Evolutionary conservation across 352 stramenopile species (phyloP), one percentile per base, ranked within the genome.

Genomic region (Pythium grandisporangium): DNA sequence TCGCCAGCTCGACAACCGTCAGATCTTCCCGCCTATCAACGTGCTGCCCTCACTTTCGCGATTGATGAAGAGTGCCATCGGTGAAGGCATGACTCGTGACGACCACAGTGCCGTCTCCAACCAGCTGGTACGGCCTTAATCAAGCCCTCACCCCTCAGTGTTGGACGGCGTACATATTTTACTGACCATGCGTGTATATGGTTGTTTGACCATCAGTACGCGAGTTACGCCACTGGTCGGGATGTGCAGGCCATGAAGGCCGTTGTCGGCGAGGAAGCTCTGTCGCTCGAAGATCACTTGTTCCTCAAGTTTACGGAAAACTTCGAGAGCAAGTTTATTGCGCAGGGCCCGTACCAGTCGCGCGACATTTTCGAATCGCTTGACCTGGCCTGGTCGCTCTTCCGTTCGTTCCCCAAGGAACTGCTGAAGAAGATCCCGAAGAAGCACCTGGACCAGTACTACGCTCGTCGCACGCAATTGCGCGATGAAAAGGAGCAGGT

Each of bases 231-330:
- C 30, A 87, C 76, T 6, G 77, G 76, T 47, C 99, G 99, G 85
- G 96, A 99, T 75, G 96, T 99, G 30, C 85, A 98, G 71, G 96
- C 96, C 48, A 99, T 99, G 96, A 99, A 99, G 80, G 96, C 96
- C 39, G 96, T 99, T 59, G 96, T 99, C 39, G 96, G 96, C 69
- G 96, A 99, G 72, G 96, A 99, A 74, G 96, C 96, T 20, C 78
- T 99, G 36, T 98, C 93, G 40, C 91, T 98, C 56, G 96, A 99
- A 73, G 96, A 99, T 78, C 95, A 99, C 63, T 68, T 98, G 37
- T 99, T 98, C 82, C 75, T 99, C 21, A 97, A 97, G 69, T 99
- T 99, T 70, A 96, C 97, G 37, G 95, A 99, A 60, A 97, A 98
- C 56, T 99, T 99, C 58, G 96, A 99, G 70, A 75, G 78, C 44